Percentiles rank a stretch among this genome's conserved stretches.
These are phyloP conservation scores for Phycomyces nitens DNA, from an alignment of 192 early-diverging fungal genomes.

Conservation along the genomic window DNA sequence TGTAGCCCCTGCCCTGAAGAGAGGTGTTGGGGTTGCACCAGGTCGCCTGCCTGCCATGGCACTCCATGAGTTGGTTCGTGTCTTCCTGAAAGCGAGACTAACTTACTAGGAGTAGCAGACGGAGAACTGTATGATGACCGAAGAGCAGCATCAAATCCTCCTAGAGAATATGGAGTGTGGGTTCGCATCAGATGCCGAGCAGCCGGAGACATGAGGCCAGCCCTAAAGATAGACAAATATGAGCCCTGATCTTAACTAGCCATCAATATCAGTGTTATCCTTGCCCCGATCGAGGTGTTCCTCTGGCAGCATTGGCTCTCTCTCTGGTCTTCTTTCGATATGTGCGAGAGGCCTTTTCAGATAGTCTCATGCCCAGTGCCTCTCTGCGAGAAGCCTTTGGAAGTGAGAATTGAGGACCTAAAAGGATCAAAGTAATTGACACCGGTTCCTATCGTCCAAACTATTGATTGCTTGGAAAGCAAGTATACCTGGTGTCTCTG, in stretches of 20 bases:
- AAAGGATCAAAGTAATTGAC: too few species aligned
- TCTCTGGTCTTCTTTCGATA: conserved; percentile 34
- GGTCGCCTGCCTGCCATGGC: background rate
- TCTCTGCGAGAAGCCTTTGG: conserved; percentile 65
- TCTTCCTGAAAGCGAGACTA: background rate
- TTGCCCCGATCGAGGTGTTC: conserved; percentile 18
- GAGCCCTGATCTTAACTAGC: too few species aligned
- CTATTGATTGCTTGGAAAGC: conserved; percentile 7
- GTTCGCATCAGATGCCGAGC: conserved; percentile 30
- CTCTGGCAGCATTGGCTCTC: background rate
- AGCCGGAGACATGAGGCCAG: conserved; percentile 33
- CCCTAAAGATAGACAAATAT: conserved; percentile 8
- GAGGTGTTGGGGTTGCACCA: conserved; percentile 23
- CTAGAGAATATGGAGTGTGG: conserved; percentile 14
- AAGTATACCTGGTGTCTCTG: conserved; percentile 39
- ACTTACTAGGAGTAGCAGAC: background rate
- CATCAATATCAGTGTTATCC: too few species aligned
- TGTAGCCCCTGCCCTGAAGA: conserved; percentile 26
- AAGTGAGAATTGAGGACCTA: conserved; percentile 49
- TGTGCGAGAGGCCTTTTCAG: conserved; percentile 58
- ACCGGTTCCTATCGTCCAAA: too few species aligned
- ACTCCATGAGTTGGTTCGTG: background rate
- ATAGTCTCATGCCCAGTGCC: conserved; percentile 54
- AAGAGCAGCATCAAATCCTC: conserved; percentile 26
- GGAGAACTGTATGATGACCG: conserved; percentile 27